Evolutionary conservation across 2,329 filamentous ascomycete genomes (phyloP).

Genomic region (Aspergillus sp.): DNA sequence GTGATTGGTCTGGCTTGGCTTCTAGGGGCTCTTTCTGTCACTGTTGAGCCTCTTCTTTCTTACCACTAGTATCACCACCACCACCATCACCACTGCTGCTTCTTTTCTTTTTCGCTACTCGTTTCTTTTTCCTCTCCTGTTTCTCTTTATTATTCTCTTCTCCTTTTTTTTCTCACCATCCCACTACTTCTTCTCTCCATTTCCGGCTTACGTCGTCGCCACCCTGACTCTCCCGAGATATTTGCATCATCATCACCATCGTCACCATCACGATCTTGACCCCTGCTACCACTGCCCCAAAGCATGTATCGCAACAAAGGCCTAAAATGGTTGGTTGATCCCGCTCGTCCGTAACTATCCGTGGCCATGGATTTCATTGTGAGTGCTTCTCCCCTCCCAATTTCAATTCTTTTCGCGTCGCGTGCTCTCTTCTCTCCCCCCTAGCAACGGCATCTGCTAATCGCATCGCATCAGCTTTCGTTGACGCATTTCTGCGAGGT

Average conservation of each 20-base stretch:
- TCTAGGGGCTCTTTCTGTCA: too few relatives aligned
- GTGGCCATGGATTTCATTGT: constrained; percentile 40
- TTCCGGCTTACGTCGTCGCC: constrained; percentile 1
- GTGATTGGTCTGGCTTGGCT: too few relatives aligned
- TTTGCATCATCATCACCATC: constrained; percentile 13
- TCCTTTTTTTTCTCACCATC: too few relatives aligned
- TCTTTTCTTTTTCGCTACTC: background rate
- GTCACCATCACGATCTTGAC: constrained; percentile 3
- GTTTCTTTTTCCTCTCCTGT: background rate
- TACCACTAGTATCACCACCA: too few relatives aligned
- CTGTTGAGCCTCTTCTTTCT: too few relatives aligned
- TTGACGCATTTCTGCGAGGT: constrained; percentile 56
- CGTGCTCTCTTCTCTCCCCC: constrained; percentile 1
- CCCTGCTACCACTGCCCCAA: constrained; percentile 9
- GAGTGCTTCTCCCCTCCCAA: constrained; percentile 16
- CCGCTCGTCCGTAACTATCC: constrained; percentile 19
- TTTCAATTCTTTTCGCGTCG: constrained; percentile 2
- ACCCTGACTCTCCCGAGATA: background rate
- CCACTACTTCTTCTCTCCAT: constrained; percentile 1
- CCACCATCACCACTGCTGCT: background rate
- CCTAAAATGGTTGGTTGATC: constrained; percentile 19
- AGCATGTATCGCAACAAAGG: constrained; percentile 29
- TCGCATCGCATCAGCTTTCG: constrained; percentile 41
- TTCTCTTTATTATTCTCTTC: background rate
- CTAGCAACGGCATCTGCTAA: constrained; percentile 2